Evolutionary conservation across 2,329 filamentous ascomycete genomes (phyloP), one percentile per base, ranked within the genome.

Genomic region (Pestalotiopsis sp.): DNA sequence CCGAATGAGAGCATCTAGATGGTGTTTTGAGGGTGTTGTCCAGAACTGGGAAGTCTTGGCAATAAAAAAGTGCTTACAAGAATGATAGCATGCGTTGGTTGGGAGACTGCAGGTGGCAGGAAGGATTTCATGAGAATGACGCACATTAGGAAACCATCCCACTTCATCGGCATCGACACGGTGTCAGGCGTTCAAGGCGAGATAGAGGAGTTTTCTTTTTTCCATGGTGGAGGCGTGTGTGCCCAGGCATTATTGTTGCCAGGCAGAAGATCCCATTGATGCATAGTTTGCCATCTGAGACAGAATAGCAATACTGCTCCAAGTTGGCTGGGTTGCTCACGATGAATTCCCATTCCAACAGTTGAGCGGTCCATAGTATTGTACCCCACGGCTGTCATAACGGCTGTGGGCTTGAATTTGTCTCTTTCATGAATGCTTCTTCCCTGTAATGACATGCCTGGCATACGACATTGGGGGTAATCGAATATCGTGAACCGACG

Each of bases 11-110:
- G 52, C 65, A 66, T 60, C 36, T 59, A 67, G 68, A 72, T 69
- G 73, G 73, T 74, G 74, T 59, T 66, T 60, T 66, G 52, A 36
- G 31, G 52, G 23, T 49, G 49, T 25, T 27, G 52, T 13, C 39
- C 55, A 27, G 20, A n/a, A 17, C 49, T 82, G 83, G 70, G 83
- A 81, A 74, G 80, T 84, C 73, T 84, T 82, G 74, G 78, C 7
- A 52, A 52, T n/a, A 3, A 20, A 78, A 75, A 38, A 27, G 13
- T 39, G 65, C 20, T 23, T 41, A 52, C 38, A 45, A 61, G 31
- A 20, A 61, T 23, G 57, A 49, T 23, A 45, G 55, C 57, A 49
- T 59, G 41, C 14, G 13, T 17, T 39, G 36, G 3, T 12, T 9
- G 59, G 57, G 57, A 13, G 17, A 27, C 57, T 27, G 57, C 23